Base-by-base conservation (phyloP, 116 monocot genomes). In the Phalaenopsis hybrid region DNA sequence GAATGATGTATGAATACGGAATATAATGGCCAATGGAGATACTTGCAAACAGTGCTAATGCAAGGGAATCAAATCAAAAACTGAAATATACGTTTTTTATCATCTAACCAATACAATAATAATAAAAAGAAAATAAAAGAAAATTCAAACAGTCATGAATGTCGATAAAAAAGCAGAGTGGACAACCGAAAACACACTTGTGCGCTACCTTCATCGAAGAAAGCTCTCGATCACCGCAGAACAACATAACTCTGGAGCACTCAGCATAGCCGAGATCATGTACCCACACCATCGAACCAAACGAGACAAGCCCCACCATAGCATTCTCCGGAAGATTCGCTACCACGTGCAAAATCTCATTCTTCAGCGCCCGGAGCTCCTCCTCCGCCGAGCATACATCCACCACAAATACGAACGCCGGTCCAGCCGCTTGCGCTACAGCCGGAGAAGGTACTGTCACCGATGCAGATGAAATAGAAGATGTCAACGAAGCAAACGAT, bases 221-320 rank as follows among this genome's bases (percentile, higher is more conserved):
- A 11, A 92, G 86, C 80, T 95, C 95, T 44, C 96, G 85, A 21
- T 91, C 90, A 1, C 99, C 96, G 61, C 75, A 74, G 13, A 99
- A 82, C 61, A 99, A 68, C 46, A 95, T 65, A 65, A 84, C 86
- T 84, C 87, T 86, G 8, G 90, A 90, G 83, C 94, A 95, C 18
- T 92, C 92, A 0, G 76, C 83, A 33, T 88, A 95, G 55, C 86
- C 85, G 15, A 99, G 84, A 83, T 99, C 95, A 82, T 94, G 90
- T 55, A 99, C 92, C 82, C 79, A 87, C 52, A 95, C 99, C 90
- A 92, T 92, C 8, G 88, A 83, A 16, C 86, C 91, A 75, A 99
- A 99, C 2, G 94, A 88, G 5, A 99, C 90, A 83, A 99, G 75
- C 57, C 92, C 95, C 4, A 99, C 92, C 82, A 89, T 10, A 1